phyloP scores from a whole-genome alignment of 257 asterid species.

The Scutellaria barbata region DNA sequence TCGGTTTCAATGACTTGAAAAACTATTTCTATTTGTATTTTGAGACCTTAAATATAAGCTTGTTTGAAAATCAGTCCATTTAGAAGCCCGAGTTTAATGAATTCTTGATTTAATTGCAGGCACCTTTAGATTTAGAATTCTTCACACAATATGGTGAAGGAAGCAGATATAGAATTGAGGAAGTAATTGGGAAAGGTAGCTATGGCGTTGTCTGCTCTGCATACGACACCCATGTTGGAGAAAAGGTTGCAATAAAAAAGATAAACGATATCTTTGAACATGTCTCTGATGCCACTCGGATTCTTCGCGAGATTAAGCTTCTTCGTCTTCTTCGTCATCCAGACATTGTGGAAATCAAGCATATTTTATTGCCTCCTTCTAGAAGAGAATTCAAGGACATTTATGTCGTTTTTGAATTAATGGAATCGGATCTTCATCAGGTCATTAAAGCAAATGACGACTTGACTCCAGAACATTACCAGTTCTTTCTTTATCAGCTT shows the following conservation, averaged over 20 bases:
- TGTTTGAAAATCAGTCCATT: not conserved
- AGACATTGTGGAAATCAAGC: constrained; percentile 94
- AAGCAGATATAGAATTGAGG: constrained; percentile 87
- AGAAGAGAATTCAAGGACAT: constrained; percentile 95
- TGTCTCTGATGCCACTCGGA: constrained; percentile 95
- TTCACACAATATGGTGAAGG: constrained; percentile 98
- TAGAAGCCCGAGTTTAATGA: not conserved
- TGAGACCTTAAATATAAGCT: too few species aligned
- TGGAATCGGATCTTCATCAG: constrained; percentile 98
- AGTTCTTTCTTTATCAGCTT: constrained; percentile 67
- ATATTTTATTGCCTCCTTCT: constrained; percentile 92
- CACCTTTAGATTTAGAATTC: constrained; percentile 76
- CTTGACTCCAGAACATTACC: constrained; percentile 65
- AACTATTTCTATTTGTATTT: too few species aligned
- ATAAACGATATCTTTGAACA: constrained; percentile 95
- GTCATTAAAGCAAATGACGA: constrained; percentile 80
- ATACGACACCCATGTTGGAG: constrained; percentile 82
- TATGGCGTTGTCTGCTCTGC: constrained; percentile 98
- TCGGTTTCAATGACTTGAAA: too few species aligned
- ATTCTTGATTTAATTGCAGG: constrained; percentile 47
- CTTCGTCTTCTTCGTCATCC: constrained; percentile 97
- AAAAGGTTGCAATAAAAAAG: constrained; percentile 94
- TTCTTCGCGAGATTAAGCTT: constrained; percentile 94
- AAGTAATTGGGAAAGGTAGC: constrained; percentile 97
- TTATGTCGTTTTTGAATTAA: constrained; percentile 87